Evolutionary conservation across 257 asterid genomes (phyloP).

Genomic region (Prunella vulgaris): DNA sequence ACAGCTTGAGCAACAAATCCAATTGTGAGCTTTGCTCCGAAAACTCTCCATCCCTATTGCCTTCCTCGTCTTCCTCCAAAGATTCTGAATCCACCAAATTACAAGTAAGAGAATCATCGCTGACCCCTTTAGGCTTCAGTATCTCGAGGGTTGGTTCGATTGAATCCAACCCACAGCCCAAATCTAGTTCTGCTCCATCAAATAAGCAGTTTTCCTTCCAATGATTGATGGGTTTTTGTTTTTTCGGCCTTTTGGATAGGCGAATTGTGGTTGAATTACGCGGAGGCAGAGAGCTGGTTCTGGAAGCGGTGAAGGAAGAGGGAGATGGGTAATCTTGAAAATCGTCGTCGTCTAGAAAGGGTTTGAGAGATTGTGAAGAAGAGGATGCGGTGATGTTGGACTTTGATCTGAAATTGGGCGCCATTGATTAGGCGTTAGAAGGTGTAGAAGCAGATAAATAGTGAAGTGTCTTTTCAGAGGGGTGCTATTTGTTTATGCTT

Average conservation of each 20-base stretch:
- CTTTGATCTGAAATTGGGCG: constrained; percentile 32
- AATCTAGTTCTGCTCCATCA: constrained; percentile 26
- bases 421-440: constrained; percentile 31
- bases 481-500: background rate
- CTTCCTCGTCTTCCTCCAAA: constrained; percentile 33
- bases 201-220: constrained; percentile 47
- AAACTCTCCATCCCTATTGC: constrained; percentile 25
- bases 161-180: constrained; percentile 49
- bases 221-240: background rate
- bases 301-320: constrained; percentile 26
- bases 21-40: constrained; percentile 43
- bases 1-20: constrained; percentile 68
- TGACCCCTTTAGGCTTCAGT: constrained; percentile 13
- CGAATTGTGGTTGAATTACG: constrained; percentile 15
- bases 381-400: constrained; percentile 11
- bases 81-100: constrained; percentile 27
- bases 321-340: constrained; percentile 52
- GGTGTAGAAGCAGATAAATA: background rate
- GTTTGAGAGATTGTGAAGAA: constrained; percentile 28
- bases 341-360: constrained; percentile 47
- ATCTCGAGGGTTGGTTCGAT: constrained; percentile 50
- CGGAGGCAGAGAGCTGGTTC: constrained; percentile 31
- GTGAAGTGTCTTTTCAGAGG: background rate
- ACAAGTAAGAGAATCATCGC: background rate
- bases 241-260: constrained; percentile 32